Evolutionary conservation across 148 eudicot species (phyloP), one percentile per base, ranked within the genome.

Genomic region (Pharnaceum exiguum): DNA sequence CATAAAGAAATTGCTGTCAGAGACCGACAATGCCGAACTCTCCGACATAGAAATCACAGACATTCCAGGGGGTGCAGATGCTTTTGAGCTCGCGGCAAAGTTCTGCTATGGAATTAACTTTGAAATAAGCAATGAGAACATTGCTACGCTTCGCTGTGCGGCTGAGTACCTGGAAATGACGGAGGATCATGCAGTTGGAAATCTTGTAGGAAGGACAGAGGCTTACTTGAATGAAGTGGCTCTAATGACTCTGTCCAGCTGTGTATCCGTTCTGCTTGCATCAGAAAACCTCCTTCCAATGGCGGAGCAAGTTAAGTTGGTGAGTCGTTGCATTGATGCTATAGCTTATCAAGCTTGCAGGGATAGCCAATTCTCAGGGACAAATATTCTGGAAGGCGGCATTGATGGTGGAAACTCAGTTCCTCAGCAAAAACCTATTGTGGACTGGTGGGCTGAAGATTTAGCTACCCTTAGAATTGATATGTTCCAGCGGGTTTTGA

Each of bases 391-490:
- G 6, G 74, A 76, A 22, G 52, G 60, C 51, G 80, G 69, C 45
- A 48, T 25, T 22, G 77, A 79, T 59, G 81, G 46, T 16, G 75
- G 65, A n/a, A 49, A 50, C 43, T 55, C 75, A 23, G 55, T 47
- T 13, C 65, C 72, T 71, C 75, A 68, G 45, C 71, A 66, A 53
- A 86, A 74, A 59, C 75, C 80, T 24, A 64, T 68, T 17, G 87
- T 74, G 23, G 86, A 93, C 59, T 88, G 96, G 95, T 93, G 99
- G 99, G 95, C 90, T 45, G 98, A 89, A 65, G 96, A 93, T 73
- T 61, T 93, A 27, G 66, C 80, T 21, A 65, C 67, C 47, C 84
- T 93, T 19, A 80, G 87, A 63, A 82, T 88, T 52, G 89, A 85
- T 73, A 68, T 88, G 60, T 93, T 93, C 71, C 90, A 86, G 56